A percentile compares a stretch with the other conserved stretches of the same genome.
Conservation (phyloP, 106 monocot genomes). For the Amphibolis antarctica region DNA sequence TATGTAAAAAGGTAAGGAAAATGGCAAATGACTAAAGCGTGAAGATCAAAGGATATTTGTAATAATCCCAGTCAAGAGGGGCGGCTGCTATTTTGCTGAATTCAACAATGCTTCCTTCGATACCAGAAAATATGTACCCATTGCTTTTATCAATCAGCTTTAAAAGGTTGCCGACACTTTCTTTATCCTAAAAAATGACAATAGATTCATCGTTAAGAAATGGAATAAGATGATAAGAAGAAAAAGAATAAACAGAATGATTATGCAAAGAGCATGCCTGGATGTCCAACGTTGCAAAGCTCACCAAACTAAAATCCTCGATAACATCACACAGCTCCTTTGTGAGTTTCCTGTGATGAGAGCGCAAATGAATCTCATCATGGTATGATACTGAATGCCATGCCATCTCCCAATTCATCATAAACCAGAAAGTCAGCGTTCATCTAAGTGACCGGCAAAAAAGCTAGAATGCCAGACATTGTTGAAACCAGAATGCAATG, state of each 20-base stretch:
- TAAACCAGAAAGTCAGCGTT: no score
- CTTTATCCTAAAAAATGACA: conserved; percentile 55
- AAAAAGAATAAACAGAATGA: not conserved
- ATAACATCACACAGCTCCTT: conserved; percentile 77
- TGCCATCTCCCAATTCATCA: no score
- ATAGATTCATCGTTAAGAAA: not conserved
- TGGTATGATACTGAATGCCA: no score
- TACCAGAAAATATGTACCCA: conserved; percentile 83
- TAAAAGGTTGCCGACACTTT: conserved; percentile 94
- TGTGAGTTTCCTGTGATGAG: conserved; percentile 71
- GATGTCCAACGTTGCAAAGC: conserved; percentile 82
- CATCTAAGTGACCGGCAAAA: no score
- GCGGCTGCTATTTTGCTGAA: conserved; percentile 93
- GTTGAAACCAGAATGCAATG: no score
- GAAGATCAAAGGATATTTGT: conserved; percentile 82
- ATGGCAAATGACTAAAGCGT: not conserved
- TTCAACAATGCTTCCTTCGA: conserved; percentile 72
- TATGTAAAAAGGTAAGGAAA: not conserved
- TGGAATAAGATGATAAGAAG: not conserved
- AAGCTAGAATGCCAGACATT: no score
- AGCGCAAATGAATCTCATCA: not conserved
- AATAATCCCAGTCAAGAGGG: conserved; percentile 93
- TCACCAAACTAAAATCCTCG: conserved; percentile 73
- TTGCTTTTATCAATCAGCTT: conserved; percentile 96
- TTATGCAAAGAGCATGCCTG: conserved; percentile 31